phyloP scores from a whole-genome alignment of 495 filamentous ascomycete genomes.

The Hamigera avellanea region DNA sequence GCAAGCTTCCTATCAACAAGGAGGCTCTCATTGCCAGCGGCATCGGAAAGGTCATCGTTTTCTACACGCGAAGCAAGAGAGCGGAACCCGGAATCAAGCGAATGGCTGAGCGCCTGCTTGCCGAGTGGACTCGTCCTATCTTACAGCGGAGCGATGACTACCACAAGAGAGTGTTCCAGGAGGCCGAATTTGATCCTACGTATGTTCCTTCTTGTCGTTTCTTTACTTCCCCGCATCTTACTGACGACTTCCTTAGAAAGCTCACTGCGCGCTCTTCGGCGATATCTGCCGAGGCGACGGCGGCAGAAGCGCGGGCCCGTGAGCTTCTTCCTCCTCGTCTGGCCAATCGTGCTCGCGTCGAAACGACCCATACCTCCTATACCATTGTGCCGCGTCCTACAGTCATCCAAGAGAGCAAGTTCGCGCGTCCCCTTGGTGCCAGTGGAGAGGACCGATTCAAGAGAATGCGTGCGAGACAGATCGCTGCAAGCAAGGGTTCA shows the following conservation, averaged over 20 bases:
- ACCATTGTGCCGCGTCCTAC: constrained; percentile 63
- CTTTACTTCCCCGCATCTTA: constrained; percentile 1
- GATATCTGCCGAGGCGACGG: constrained; percentile 36
- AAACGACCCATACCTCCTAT: constrained; percentile 64
- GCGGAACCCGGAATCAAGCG: constrained; percentile 83
- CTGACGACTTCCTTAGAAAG: constrained; percentile 24
- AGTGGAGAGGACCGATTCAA: constrained; percentile 72
- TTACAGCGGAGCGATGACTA: constrained; percentile 88
- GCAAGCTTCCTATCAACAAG: constrained; percentile 74
- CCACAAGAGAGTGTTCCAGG: constrained; percentile 55
- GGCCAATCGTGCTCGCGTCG: constrained; percentile 60
- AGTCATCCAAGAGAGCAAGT: constrained; percentile 35
- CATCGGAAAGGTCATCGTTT: constrained; percentile 89
- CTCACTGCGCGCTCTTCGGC: constrained; percentile 32
- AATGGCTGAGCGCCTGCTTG: constrained; percentile 75
- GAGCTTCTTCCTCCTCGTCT: constrained; percentile 56
- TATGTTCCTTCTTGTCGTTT: constrained; percentile 19
- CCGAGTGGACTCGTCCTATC: constrained; percentile 95
- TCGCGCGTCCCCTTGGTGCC: constrained; percentile 55
- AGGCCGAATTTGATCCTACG: constrained; percentile 47
- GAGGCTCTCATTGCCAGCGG: constrained; percentile 81
- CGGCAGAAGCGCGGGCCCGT: constrained; percentile 56
- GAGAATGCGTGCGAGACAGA: constrained; percentile 65
- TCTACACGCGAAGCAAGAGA: constrained; percentile 90
- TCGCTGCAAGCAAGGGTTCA: constrained; percentile 36